phyloP scores from a whole-genome alignment of 768 basidiomycete species.

The Boletellus sp. region DNA sequence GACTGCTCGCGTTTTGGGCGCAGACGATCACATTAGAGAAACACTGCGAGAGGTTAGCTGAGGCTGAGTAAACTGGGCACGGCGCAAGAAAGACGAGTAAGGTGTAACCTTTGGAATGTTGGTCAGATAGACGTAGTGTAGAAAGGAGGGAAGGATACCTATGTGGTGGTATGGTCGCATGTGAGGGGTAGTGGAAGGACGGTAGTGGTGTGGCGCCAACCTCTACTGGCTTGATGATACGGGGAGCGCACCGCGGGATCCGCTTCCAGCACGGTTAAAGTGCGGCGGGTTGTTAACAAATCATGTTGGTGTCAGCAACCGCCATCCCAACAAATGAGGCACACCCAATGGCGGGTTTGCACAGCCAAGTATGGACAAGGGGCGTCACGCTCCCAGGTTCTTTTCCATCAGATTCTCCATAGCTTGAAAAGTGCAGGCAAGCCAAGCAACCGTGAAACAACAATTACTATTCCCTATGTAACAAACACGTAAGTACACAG shows the following conservation, averaged over 20 bases:
- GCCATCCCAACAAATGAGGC: too few species aligned
- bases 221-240: background rate
- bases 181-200: background rate
- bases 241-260: too few species aligned
- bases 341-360: too few species aligned
- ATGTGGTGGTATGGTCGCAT: constrained; percentile 3
- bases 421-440: too few species aligned
- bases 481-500: too few species aligned
- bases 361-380: too few species aligned
- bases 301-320: too few species aligned
- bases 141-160: constrained; percentile 1
- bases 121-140: background rate
- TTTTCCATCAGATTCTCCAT: too few species aligned
- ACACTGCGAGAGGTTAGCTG: constrained; percentile 13
- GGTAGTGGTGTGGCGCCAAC: background rate
- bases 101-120: background rate
- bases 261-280: too few species aligned
- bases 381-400: too few species aligned
- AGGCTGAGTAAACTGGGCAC: background rate
- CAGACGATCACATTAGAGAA: constrained; percentile 3
- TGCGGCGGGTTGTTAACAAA: background rate
- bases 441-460: too few species aligned
- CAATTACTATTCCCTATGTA: too few species aligned
- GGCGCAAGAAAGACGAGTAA: background rate
- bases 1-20: background rate